phyloP scores from a whole-genome alignment of 108 stramenopile genomes.

The Cylindrotheca fusiformis region DNA sequence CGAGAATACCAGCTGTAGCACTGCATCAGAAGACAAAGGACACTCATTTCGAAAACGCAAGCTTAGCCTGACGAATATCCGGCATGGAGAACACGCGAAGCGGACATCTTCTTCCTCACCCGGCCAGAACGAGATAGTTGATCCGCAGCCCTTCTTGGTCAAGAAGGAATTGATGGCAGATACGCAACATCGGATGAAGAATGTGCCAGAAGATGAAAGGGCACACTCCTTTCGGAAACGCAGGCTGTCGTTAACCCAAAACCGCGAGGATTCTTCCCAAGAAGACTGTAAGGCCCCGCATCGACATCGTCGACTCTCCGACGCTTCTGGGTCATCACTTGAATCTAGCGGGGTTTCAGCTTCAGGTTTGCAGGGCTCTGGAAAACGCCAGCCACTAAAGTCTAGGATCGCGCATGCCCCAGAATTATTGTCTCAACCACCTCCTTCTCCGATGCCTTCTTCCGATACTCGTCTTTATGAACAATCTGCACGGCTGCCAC shows the following conservation, averaged over 20 bases:
- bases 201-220: conserved; percentile 45
- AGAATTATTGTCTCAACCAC: conserved; percentile 46
- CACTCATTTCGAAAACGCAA: conserved; percentile 78
- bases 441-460: conserved; percentile 36
- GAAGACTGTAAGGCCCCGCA: no score
- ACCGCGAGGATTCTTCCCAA: conserved; percentile 33
- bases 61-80: conserved; percentile 51
- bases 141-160: no score
- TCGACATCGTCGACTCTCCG: conserved; percentile 23
- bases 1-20: no score
- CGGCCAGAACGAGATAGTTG: no score
- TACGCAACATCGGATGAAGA: no score
- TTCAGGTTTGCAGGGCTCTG: no score
- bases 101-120: no score
- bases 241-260: conserved; percentile 59
- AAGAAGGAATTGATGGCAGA: no score
- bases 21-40: conserved; percentile 47
- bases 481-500: conserved; percentile 21
- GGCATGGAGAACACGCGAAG: conserved; percentile 23
- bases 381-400: no score
- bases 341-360: neutral
- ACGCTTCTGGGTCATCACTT: conserved; percentile 11
- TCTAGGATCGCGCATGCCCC: conserved; percentile 56
- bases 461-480: conserved; percentile 32
- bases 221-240: conserved; percentile 70